Conservation (phyloP, 148 eudicot genomes). For the Tetragonia tetragonoides region DNA sequence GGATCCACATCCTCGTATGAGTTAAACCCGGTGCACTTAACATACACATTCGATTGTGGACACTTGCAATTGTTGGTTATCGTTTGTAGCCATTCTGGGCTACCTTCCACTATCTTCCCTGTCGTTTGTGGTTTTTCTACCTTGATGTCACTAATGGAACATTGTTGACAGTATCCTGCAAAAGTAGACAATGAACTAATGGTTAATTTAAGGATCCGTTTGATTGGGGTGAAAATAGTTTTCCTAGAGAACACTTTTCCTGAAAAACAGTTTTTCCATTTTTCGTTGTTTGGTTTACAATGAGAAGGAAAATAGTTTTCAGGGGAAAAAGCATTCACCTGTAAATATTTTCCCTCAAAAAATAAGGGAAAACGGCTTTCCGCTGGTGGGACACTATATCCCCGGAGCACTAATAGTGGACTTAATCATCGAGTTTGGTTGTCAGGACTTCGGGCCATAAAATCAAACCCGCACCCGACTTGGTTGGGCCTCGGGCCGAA, state of each 20-base stretch:
- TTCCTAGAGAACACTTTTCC: too few species aligned
- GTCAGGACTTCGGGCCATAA: too few species aligned
- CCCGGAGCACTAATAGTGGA: too few species aligned
- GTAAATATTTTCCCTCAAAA: too few species aligned
- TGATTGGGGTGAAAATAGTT: neutral
- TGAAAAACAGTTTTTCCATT: too few species aligned
- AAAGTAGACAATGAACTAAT: neutral
- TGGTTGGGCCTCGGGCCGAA: neutral
- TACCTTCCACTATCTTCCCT: slow-evolving; percentile 10
- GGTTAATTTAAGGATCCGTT: neutral
- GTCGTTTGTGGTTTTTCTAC: neutral
- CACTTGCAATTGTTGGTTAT: slow-evolving; percentile 12
- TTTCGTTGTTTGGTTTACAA: too few species aligned
- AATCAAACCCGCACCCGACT: neutral
- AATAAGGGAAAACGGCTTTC: too few species aligned
- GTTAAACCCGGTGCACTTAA: slow-evolving; percentile 13
- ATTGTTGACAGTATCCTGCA: slow-evolving; percentile 9
- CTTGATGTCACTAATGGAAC: slow-evolving; percentile 5
- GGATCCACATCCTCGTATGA: neutral
- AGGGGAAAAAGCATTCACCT: too few species aligned
- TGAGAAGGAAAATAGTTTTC: too few species aligned
- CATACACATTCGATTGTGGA: slow-evolving; percentile 11
- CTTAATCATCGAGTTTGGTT: too few species aligned
- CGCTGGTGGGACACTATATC: too few species aligned
- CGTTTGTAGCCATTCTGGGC: slow-evolving; percentile 13